Base-by-base conservation (phyloP, 1,284 basidiomycete genomes). In the Moesziomyces globuligerus region DNA sequence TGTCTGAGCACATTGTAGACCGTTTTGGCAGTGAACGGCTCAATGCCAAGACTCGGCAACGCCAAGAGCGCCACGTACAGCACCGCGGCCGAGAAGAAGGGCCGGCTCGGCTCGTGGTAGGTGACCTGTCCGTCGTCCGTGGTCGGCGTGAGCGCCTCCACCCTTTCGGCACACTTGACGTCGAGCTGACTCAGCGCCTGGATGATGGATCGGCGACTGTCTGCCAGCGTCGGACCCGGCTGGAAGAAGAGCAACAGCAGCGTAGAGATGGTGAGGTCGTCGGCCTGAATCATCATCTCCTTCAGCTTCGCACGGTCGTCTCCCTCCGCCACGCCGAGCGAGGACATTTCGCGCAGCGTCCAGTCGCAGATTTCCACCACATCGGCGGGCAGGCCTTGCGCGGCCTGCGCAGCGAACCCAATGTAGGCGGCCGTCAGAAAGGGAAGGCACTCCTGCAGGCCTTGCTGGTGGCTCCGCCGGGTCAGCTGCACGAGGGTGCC, bases 401-500 rank as follows among this genome's bases (percentile, higher is more conserved):
- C 46, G 0, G 49, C 34, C 41, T 86, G 83, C 13, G 87, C 77
- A 73, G 84, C 86, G 24, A 84, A 84, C 7, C 86, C 85, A 43
- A 90, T 85, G 56, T 88, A 86, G 66, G 87, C 86, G 0, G 89
- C 90, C 28, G 91, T 84, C 44, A 91, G 86, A 45, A 90, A 88
- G 4, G 90, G 87, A 60, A 93, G 89, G 75, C 90, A 91, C 48
- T 86, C 85, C 18, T 82, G 83, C 47, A 90, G 81, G 6, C 88
- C 91, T 8, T 90, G 86, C 3, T 78, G 72, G 7, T 79, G 56
- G 1, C 85, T 83, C 64, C 86, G 88, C 48, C 87, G 86, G 23
- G 89, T 81, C n/a, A 87, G 85, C 41, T 85, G 85, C 74, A 90
- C 91, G 64, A 91, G 88, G n/a, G 82, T 84, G 42, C 83, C 82